Evolutionary conservation across 768 basidiomycete genomes (phyloP), one percentile per base, ranked within the genome.

Genomic region (Tubosaeta brunneosetosa): DNA sequence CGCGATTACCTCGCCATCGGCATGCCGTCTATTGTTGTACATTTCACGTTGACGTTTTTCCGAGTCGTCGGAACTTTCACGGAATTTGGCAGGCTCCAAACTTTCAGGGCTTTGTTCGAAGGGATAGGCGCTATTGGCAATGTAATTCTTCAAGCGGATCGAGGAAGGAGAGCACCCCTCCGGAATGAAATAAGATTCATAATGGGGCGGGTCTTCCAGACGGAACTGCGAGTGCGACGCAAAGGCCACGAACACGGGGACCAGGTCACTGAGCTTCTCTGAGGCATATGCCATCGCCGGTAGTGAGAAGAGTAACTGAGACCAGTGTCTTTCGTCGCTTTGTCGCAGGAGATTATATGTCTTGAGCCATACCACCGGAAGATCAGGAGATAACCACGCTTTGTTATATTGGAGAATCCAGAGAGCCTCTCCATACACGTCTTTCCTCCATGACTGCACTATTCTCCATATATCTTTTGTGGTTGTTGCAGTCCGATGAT

Each of bases 161-260:
- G 14, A 12, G 1, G 45, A 46, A 16, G 32, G 45, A 3, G 13
- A 14, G n/a, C 14, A 46, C 8, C 32, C 45, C 16, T 12, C 14
- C 16, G 45, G 42, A 34, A 60, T 36, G 37, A 51, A 37, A 42
- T 56, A 56, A 29, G 50, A 34, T 10, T 36, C 26, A 32, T 58
- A 53, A 10, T 17, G 32, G 13, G 66, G 61, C 12, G 63, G 61
- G 25, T 49, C 9, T 43, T 51, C 49, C 1, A 6, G 7, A 22
- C 29, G 16, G 50, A 62, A 53, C 14, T 49, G 57, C 14, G 61
- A 14, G 17, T 56, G 33, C 5, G 63, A 51, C 1, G 58, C 53
- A 50, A 73, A 70, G 1, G 73, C 62, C 6, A 75, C 42, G 1
- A 74, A 46, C 6, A 66, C 60, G 0, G 63, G 60, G 6, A 70